A percentile compares a stretch with the other conserved stretches of the same genome.
Evolutionary conservation across 129 eudicot genomes (phyloP).

Genomic region (Arctium lappa): DNA sequence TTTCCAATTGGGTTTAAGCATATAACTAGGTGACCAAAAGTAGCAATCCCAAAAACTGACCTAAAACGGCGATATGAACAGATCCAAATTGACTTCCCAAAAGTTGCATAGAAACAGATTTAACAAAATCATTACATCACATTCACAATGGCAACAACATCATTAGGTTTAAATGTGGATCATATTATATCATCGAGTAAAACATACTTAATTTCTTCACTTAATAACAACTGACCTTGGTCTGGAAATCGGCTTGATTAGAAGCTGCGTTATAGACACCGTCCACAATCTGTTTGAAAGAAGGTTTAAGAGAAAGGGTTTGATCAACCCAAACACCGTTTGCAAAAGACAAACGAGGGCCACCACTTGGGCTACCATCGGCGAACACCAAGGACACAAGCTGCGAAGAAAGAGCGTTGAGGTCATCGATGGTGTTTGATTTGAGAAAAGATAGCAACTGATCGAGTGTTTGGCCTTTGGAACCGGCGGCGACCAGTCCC

Average conservation of each 20-base stretch:
- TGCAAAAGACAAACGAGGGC: slow-evolving; percentile 59
- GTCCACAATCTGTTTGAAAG: slow-evolving; percentile 53
- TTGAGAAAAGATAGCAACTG: slow-evolving; percentile 61
- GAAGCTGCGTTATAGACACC: slow-evolving; percentile 53
- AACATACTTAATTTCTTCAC: neutral
- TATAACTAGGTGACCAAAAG: neutral
- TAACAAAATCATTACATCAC: too few species aligned
- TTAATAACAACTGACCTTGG: slow-evolving; percentile 40
- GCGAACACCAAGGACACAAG: slow-evolving; percentile 45
- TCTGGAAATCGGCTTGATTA: slow-evolving; percentile 59
- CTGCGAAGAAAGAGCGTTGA: slow-evolving; percentile 51
- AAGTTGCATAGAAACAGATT: neutral
- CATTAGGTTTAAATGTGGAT: neutral
- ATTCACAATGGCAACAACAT: too few species aligned
- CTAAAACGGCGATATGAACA: neutral
- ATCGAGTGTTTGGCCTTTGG: slow-evolving; percentile 51
- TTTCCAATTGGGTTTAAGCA: neutral
- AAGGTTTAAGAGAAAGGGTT: slow-evolving; percentile 45
- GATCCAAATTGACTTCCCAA: neutral
- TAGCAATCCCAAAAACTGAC: neutral
- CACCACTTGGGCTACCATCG: slow-evolving; percentile 59
- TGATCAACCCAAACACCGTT: slow-evolving; percentile 75
- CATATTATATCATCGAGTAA: neutral
- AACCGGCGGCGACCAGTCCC: slow-evolving; percentile 56
- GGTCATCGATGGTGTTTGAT: slow-evolving; percentile 40